Percentiles rank a stretch among this genome's conserved stretches.
These are phyloP conservation scores for Athelia psychrophila DNA, from an alignment of 1,284 basidiomycete genomes.

Conservation along the genomic window DNA sequence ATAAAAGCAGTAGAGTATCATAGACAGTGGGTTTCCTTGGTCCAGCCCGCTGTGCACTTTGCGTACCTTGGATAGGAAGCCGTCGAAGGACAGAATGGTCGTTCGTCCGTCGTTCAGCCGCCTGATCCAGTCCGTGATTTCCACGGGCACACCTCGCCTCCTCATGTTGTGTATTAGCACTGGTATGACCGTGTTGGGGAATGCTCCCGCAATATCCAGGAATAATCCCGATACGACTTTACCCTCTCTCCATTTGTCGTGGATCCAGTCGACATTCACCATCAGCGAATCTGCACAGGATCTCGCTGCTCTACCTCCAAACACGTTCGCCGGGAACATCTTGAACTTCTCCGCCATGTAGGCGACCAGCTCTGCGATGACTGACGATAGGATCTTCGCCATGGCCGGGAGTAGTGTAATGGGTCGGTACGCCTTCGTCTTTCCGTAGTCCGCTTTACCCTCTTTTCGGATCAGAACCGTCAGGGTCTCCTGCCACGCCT, in stretches of 20 bases:
- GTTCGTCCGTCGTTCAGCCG: conserved; percentile 12
- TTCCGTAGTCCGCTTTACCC: conserved; percentile 23
- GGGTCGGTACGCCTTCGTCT: conserved; percentile 25
- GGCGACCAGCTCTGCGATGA: conserved; percentile 22
- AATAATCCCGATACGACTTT: conserved; percentile 25
- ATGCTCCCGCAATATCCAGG: conserved; percentile 31
- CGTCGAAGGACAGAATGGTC: conserved; percentile 26
- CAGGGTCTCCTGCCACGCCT: conserved; percentile 8
- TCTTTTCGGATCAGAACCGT: conserved; percentile 26
- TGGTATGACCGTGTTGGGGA: conserved; percentile 22
- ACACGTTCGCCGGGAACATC: conserved; percentile 26
- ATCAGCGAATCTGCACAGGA: conserved; percentile 33
- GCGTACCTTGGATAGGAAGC: conserved; percentile 19
- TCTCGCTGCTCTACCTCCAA: conserved; percentile 29
- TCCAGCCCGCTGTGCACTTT: conserved; percentile 23
- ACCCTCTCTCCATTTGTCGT: conserved; percentile 23
- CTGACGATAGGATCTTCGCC: conserved; percentile 22
- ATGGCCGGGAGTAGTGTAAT: conserved; percentile 25
- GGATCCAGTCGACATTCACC: conserved; percentile 23
- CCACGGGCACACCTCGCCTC: conserved; percentile 21
- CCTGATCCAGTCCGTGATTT: conserved; percentile 15
- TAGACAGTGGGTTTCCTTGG: conserved; percentile 26
- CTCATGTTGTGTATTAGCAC: conserved; percentile 28
- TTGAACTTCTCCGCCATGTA: conserved; percentile 18
- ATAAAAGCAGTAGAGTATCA: conserved; percentile 18